Evolutionary conservation across 108 stramenopile species (phyloP).

Genomic region (Nitzschia palea): DNA sequence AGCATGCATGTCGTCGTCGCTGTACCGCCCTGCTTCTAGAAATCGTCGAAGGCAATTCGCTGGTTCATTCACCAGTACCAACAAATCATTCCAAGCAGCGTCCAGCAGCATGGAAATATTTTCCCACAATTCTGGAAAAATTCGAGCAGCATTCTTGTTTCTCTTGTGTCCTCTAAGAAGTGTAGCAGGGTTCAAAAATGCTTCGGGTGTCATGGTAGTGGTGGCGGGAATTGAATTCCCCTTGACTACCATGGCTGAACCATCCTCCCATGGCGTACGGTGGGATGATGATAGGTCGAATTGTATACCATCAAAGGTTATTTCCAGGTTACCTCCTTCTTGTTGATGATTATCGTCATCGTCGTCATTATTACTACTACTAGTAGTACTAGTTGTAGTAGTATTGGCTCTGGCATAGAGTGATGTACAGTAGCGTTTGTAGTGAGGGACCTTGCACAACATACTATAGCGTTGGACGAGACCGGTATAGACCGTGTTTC

Average conservation of each 20-base stretch:
- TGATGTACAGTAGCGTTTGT: background rate
- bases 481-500: background rate
- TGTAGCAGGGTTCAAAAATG: too few relatives aligned
- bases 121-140: conserved; percentile 6
- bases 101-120: background rate
- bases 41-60: background rate
- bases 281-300: too few relatives aligned
- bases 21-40: background rate
- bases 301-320: too few relatives aligned
- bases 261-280: too few relatives aligned
- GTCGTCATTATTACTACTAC: too few relatives aligned
- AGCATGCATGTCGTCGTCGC: background rate
- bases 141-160: background rate
- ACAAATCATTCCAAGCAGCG: background rate
- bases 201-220: too few relatives aligned
- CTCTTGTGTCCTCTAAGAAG: too few relatives aligned
- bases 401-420: background rate
- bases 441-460: background rate
- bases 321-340: too few relatives aligned
- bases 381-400: too few relatives aligned
- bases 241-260: too few relatives aligned
- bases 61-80: background rate
- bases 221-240: too few relatives aligned
- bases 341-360: too few relatives aligned
- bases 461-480: conserved; percentile 1